Percentiles rank a stretch among this genome's conserved stretches.
Evolutionary conservation across 2,329 filamentous ascomycete genomes (phyloP).

Genomic region (Celoporthe dispersa): DNA sequence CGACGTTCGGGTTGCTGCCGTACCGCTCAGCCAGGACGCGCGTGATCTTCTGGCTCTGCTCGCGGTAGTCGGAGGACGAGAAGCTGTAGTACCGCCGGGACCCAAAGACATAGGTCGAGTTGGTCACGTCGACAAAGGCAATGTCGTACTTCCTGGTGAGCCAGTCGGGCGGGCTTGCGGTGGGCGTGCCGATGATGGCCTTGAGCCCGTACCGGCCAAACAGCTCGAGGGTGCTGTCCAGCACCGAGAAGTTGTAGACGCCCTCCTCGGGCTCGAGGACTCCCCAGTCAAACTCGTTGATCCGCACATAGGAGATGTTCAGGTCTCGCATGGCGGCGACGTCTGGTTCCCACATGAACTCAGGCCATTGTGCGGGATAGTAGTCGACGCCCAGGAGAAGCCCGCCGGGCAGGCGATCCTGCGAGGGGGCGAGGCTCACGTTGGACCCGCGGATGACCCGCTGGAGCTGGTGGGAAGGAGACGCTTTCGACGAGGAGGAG

Average conservation of each 20-base stretch:
- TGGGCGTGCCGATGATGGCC: constrained; percentile 34
- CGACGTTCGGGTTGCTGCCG: constrained; percentile 29
- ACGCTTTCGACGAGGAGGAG: not conserved
- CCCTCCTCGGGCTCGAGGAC: constrained; percentile 32
- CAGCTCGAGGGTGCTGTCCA: constrained; percentile 32
- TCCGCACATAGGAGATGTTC: constrained; percentile 33
- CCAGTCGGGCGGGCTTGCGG: constrained; percentile 33
- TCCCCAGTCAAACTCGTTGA: constrained; percentile 35
- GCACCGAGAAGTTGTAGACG: constrained; percentile 32
- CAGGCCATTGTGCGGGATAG: constrained; percentile 35
- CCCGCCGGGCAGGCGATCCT: constrained; percentile 31
- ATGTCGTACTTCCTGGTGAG: constrained; percentile 31
- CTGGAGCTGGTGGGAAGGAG: not conserved
- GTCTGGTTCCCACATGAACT: constrained; percentile 33
- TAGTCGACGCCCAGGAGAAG: constrained; percentile 33
- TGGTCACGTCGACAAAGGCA: constrained; percentile 34
- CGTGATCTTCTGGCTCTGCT: constrained; percentile 34
- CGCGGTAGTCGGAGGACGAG: constrained; percentile 33
- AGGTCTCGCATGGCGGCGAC: constrained; percentile 32
- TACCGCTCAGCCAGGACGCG: constrained; percentile 32
- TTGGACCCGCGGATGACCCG: not conserved
- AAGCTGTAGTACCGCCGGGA: constrained; percentile 35
- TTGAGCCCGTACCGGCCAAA: constrained; percentile 31
- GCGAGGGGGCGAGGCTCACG: constrained; percentile 16
- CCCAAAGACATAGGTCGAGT: constrained; percentile 32